These are phyloP conservation scores for Xylaria hypoxylon DNA, from an alignment of 2,329 filamentous ascomycete genomes.

Conservation along the genomic window DNA sequence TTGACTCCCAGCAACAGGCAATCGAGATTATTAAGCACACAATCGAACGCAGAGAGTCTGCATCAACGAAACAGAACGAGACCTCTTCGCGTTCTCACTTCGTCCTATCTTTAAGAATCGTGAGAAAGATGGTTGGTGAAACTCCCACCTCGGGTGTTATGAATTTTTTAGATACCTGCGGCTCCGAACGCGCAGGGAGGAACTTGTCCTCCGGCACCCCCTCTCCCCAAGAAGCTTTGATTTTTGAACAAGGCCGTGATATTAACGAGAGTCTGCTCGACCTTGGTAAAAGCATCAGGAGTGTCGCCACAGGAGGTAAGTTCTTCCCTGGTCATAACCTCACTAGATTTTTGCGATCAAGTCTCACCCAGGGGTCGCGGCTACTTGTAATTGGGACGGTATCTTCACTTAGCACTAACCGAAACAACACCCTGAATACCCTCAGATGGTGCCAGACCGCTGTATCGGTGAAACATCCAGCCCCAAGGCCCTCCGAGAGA, in stretches of 20 bases:
- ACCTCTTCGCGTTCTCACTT: constrained; percentile 93
- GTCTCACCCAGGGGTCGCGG: constrained; percentile 90
- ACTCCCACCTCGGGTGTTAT: constrained; percentile 89
- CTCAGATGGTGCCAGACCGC: constrained; percentile 26
- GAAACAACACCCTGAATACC: constrained; percentile 57
- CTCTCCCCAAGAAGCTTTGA: constrained; percentile 56
- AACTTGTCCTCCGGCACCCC: constrained; percentile 82
- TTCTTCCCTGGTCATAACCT: constrained; percentile 93
- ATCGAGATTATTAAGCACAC: constrained; percentile 76
- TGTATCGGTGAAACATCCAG: too few relatives aligned
- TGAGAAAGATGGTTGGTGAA: constrained; percentile 67
- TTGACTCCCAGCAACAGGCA: constrained; percentile 74
- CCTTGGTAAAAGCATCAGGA: constrained; percentile 93
- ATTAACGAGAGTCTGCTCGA: constrained; percentile 95
- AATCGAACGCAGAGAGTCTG: constrained; percentile 84
- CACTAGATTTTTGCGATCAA: constrained; percentile 92
- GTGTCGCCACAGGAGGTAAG: constrained; percentile 83
- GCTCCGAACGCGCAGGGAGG: constrained; percentile 70
- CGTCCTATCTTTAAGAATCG: constrained; percentile 72
- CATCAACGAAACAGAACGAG: constrained; percentile 92
- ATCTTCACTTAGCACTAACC: constrained; percentile 85
- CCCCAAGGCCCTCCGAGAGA: too few relatives aligned
- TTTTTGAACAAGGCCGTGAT: constrained; percentile 79
- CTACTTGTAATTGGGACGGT: constrained; percentile 99
- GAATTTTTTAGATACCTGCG: constrained; percentile 95